Evolutionary conservation across 495 filamentous ascomycete species (phyloP).

Genomic region (Penicillium turbatum): DNA sequence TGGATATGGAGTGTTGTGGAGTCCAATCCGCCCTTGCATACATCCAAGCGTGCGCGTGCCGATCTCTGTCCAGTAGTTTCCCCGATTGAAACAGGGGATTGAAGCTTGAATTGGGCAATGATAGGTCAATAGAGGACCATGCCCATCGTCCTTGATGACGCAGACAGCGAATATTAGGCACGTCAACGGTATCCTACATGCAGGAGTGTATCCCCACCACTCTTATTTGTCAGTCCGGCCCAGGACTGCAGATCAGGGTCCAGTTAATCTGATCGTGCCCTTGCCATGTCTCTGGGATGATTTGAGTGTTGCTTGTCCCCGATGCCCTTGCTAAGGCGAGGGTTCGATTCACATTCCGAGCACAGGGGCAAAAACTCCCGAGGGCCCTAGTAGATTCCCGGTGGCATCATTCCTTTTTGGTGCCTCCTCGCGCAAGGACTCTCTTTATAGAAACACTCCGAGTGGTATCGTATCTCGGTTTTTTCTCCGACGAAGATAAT

Average conservation of each 20-base stretch:
- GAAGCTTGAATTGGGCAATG: constrained; percentile 7
- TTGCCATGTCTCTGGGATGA: background rate
- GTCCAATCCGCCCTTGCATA: constrained; percentile 13
- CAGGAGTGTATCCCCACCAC: background rate
- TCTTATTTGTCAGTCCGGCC: constrained; percentile 2
- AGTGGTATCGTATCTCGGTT: background rate
- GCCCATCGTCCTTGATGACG: constrained; percentile 14
- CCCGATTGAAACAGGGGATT: constrained; percentile 5
- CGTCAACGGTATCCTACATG: background rate
- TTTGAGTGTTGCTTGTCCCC: background rate
- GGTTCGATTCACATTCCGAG: constrained; percentile 20
- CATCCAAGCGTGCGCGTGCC: constrained; percentile 6
- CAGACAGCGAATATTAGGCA: background rate
- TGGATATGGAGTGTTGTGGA: constrained; percentile 8
- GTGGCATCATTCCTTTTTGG: constrained; percentile 1
- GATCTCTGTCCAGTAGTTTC: constrained; percentile 4
- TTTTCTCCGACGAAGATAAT: background rate
- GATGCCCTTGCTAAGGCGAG: constrained; percentile 26
- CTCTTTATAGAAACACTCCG: background rate
- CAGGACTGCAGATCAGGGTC: constrained; percentile 10
- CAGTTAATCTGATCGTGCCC: constrained; percentile 2
- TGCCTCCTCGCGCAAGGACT: background rate
- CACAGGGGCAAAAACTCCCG: constrained; percentile 13
- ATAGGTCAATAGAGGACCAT: constrained; percentile 4
- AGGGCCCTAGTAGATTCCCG: constrained; percentile 10